Evolutionary conservation across 495 filamentous ascomycete genomes (phyloP), one percentile per base, ranked within the genome.

Genomic region (Pyronema domesticum): DNA sequence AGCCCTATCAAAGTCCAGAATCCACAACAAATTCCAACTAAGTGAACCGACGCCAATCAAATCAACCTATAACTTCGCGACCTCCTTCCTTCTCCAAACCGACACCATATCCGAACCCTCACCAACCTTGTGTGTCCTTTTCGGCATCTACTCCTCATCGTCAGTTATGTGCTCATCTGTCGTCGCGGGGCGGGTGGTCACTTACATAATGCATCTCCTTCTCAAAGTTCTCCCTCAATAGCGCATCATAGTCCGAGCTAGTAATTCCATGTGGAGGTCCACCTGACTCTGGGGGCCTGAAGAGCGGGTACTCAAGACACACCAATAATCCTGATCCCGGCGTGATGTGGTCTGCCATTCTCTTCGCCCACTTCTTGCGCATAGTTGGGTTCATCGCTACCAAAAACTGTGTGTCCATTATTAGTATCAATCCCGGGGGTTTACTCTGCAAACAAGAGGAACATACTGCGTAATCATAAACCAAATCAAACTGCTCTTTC

Each of bases 391-490:
- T 69, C n/a, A 73, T 55, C 34, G 71, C 70, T 37, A 69, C 69
- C 10, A 73, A 58, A 36, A 73, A 73, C 70, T 72, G 6, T 49
- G 42, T n/a, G 43, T 7, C 7, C n/a, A 17, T 46, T 50, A 35
- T 23, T 35, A 50, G 19, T 15, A 6, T 30, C 9, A 30, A 15
- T n/a, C n/a, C n/a, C n/a, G n/a, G n/a, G n/a, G n/a, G n/a, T n/a
- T n/a, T n/a, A n/a, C n/a, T n/a, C n/a, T 11, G 49, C 7, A 40
- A 52, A 13, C n/a, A 40, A 18, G 13, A 53, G 30, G 7, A 52
- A 64, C 79, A 58, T 70, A 86, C 85, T 35, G 83, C 86, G 62
- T 88, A 87, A 64, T 91, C 85, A 69, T 86, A 91, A 35, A 89
- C 79, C 17, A 93, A 60, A 69, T 93, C 84, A 69, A 87, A 88